Percentiles rank a stretch among this genome's conserved stretches.
phyloP scores from a whole-genome alignment of 2,329 filamentous ascomycete genomes.

The Colletotrichum sp. region DNA sequence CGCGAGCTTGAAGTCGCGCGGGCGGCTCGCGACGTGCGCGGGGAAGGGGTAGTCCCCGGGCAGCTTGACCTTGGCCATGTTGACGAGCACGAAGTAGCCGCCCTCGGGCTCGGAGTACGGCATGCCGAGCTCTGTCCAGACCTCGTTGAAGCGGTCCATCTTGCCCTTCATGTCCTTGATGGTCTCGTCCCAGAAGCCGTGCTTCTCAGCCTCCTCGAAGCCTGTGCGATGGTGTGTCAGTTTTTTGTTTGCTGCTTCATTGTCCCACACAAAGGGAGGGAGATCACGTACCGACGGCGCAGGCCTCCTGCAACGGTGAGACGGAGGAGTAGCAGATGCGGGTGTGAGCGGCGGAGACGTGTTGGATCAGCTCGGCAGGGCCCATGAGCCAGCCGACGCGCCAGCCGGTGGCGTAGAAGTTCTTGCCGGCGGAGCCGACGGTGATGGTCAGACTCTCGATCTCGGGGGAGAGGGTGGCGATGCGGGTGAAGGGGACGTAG shows the following conservation, averaged over 20 bases:
- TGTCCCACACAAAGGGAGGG: rapidly evolving
- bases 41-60: conserved; percentile 89
- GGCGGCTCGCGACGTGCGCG: conserved; percentile 81
- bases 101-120: conserved; percentile 93
- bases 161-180: conserved; percentile 89
- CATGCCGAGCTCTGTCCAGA: conserved; percentile 77
- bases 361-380: conserved; percentile 84
- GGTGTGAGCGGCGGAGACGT: conserved; percentile 91
- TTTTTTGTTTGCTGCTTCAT: no score
- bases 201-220: conserved; percentile 85
- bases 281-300: conserved; percentile 69
- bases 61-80: conserved; percentile 85
- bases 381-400: conserved; percentile 94
- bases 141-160: conserved; percentile 83
- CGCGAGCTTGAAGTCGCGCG: conserved; percentile 90
- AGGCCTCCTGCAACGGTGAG: conserved; percentile 91
- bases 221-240: conserved; percentile 37
- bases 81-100: conserved; percentile 96
- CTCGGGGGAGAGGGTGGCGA: conserved; percentile 89
- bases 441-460: conserved; percentile 88
- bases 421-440: conserved; percentile 95
- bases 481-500: conserved; percentile 93
- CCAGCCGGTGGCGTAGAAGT: conserved; percentile 98
- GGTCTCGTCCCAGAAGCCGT: conserved; percentile 87
- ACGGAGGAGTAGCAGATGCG: conserved; percentile 96